Percentiles rank a stretch among this genome's conserved stretches.
Evolutionary conservation across 495 filamentous ascomycete species (phyloP).

Genomic region (Daldinia grandis): DNA sequence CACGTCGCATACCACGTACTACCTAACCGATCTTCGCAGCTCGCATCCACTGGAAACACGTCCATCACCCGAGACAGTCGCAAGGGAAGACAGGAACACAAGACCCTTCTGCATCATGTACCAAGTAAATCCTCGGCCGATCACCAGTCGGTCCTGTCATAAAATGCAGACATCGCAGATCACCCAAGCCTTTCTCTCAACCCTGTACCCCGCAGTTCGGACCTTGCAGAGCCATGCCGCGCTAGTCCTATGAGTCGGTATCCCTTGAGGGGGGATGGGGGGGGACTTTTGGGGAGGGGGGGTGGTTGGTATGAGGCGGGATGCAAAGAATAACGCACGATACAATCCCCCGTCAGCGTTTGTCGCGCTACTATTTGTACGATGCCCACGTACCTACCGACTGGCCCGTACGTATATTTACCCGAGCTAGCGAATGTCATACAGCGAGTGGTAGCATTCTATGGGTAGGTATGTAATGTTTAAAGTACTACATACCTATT

Average conservation of each 20-base stretch:
- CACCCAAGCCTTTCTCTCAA: slow-evolving; percentile 23
- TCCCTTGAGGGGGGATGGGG: slow-evolving; percentile 8
- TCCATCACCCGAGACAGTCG: slow-evolving; percentile 41
- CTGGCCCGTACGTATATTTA: slow-evolving; percentile 22
- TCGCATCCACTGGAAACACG: slow-evolving; percentile 37
- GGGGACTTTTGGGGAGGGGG: slow-evolving; percentile 4
- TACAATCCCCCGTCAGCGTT: slow-evolving; percentile 32
- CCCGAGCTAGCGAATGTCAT: slow-evolving; percentile 33
- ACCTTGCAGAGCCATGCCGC: slow-evolving; percentile 38
- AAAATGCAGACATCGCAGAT: slow-evolving; percentile 38
- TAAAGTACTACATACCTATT: slow-evolving; percentile 32
- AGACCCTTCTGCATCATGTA: slow-evolving; percentile 40
- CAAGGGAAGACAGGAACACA: slow-evolving; percentile 32
- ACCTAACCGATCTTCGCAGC: slow-evolving; percentile 32
- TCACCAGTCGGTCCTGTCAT: slow-evolving; percentile 20
- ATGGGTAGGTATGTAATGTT: slow-evolving; percentile 37
- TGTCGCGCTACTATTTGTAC: slow-evolving; percentile 28
- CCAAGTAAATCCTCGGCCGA: slow-evolving; percentile 27
- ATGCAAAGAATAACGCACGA: slow-evolving; percentile 38
- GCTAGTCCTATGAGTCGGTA: slow-evolving; percentile 33
- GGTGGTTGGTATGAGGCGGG: slow-evolving; percentile 17
- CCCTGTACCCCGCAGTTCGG: slow-evolving; percentile 43
- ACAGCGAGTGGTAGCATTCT: slow-evolving; percentile 26
- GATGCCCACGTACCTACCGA: neutral
- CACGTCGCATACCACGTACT: slow-evolving; percentile 38